Conservation (phyloP, 768 basidiomycete genomes). For the Suillus alpinus region DNA sequence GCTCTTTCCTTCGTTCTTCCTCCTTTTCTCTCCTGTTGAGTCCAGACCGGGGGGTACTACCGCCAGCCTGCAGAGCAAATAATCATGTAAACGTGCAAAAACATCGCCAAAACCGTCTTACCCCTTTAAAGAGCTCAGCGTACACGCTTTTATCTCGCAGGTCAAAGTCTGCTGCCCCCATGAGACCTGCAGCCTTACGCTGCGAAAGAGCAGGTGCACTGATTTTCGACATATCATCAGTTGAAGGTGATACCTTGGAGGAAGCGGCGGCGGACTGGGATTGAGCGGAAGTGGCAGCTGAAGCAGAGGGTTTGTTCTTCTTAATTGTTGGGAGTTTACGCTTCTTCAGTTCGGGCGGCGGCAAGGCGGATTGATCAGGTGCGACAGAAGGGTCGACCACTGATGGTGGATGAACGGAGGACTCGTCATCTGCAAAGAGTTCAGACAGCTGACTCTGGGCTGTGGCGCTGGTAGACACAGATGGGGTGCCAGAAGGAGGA, state of each 20-base stretch:
- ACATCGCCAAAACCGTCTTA: conserved; percentile 25
- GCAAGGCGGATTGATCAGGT: conserved; percentile 22
- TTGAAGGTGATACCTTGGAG: conserved; percentile 17
- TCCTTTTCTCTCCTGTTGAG: conserved; percentile 44
- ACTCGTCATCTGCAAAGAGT: conserved; percentile 32
- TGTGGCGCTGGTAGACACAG: conserved; percentile 29
- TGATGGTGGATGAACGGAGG: neutral
- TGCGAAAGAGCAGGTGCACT: conserved; percentile 22
- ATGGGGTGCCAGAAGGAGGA: conserved; percentile 14
- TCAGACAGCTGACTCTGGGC: conserved; percentile 29
- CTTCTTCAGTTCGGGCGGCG: conserved; percentile 42
- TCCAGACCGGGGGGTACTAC: conserved; percentile 43
- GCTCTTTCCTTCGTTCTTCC: conserved; percentile 67
- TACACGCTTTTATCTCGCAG: conserved; percentile 63
- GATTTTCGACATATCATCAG: conserved; percentile 26
- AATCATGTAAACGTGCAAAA: conserved; percentile 1
- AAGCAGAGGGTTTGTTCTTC: conserved; percentile 50
- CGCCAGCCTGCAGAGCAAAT: conserved; percentile 34
- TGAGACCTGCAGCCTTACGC: conserved; percentile 40
- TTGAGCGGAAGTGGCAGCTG: conserved; percentile 22
- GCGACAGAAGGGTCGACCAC: conserved; percentile 16
- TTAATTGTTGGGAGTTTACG: conserved; percentile 67
- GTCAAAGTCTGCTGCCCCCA: conserved; percentile 57
- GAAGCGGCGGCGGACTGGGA: conserved; percentile 20
- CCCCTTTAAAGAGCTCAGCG: conserved; percentile 58